These are phyloP conservation scores for Kodamaea laetipori DNA, from an alignment of 805 yeast genomes.

Conservation along the genomic window DNA sequence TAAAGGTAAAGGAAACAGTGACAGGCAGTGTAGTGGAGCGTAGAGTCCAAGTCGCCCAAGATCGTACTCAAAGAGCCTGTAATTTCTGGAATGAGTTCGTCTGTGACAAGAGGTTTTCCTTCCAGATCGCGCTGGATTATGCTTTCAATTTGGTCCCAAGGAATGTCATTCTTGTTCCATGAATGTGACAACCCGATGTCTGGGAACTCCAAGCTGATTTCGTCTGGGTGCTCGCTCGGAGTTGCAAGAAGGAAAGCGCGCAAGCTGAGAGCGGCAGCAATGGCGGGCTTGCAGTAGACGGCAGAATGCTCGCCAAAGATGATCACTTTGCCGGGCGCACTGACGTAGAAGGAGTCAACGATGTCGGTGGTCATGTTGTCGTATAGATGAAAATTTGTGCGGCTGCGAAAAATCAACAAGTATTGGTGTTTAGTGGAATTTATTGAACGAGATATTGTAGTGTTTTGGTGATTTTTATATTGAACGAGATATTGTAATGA, in stretches of 20 bases:
- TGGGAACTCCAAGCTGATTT: slow-evolving; percentile 71
- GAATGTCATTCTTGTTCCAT: slow-evolving; percentile 66
- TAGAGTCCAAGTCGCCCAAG: slow-evolving; percentile 49
- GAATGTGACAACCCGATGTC: slow-evolving; percentile 67
- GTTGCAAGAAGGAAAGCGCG: slow-evolving; percentile 78
- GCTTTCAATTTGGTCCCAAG: slow-evolving; percentile 51
- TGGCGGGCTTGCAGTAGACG: slow-evolving; percentile 90
- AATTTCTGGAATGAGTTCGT: slow-evolving; percentile 62
- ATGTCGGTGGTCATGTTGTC: slow-evolving; percentile 3
- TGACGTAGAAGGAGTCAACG: slow-evolving; percentile 62
- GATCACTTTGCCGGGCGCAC: slow-evolving; percentile 97
- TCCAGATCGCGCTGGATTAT: slow-evolving; percentile 22
- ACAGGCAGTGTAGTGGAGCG: slow-evolving; percentile 75
- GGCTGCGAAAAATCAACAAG: background rate
- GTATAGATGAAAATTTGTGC: background rate
- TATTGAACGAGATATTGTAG: no score
- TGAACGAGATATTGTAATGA: no score
- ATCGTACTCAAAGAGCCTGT: slow-evolving; percentile 49
- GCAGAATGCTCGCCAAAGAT: slow-evolving; percentile 97
- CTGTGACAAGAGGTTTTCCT: slow-evolving; percentile 38
- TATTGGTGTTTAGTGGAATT: background rate
- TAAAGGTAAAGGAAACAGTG: slow-evolving; percentile 81
- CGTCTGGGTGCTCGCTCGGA: slow-evolving; percentile 42
- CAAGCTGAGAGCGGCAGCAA: slow-evolving; percentile 90
- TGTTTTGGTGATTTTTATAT: no score